These are phyloP conservation scores for Cornus kousa DNA, from an alignment of 148 eudicot genomes.

Conservation along the genomic window DNA sequence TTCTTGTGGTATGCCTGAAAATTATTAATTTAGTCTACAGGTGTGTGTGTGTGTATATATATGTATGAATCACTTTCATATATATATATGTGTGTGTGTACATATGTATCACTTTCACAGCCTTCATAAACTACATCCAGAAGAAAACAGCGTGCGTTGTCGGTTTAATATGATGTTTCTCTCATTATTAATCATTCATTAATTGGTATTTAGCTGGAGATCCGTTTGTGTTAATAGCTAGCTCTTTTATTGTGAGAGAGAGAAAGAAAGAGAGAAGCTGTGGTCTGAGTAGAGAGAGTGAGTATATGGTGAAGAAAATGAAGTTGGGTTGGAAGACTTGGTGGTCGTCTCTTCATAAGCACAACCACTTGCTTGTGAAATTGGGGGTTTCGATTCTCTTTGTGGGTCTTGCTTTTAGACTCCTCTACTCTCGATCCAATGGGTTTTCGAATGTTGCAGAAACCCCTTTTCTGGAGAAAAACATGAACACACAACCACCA, in stretches of 20 bases:
- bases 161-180: background rate
- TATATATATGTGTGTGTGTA: no score
- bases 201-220: background rate
- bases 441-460: slow-evolving; percentile 18
- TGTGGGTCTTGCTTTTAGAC: slow-evolving; percentile 29
- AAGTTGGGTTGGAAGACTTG: slow-evolving; percentile 18
- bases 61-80: no score
- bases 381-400: slow-evolving; percentile 33
- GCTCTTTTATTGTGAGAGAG: slow-evolving; percentile 1
- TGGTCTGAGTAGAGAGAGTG: background rate
- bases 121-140: background rate
- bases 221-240: background rate
- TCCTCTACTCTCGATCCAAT: slow-evolving; percentile 29
- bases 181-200: background rate
- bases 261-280: background rate
- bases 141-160: background rate
- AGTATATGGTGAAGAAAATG: slow-evolving; percentile 13
- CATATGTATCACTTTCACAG: background rate
- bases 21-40: no score
- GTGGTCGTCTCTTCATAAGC: slow-evolving; percentile 25
- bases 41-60: no score
- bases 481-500: background rate
- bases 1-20: no score
- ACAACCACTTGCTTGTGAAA: slow-evolving; percentile 35
- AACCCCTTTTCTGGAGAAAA: background rate